Percentiles rank a stretch among this genome's conserved stretches.
Evolutionary conservation across 805 yeast genomes (phyloP).

Genomic region (Candida maris): DNA sequence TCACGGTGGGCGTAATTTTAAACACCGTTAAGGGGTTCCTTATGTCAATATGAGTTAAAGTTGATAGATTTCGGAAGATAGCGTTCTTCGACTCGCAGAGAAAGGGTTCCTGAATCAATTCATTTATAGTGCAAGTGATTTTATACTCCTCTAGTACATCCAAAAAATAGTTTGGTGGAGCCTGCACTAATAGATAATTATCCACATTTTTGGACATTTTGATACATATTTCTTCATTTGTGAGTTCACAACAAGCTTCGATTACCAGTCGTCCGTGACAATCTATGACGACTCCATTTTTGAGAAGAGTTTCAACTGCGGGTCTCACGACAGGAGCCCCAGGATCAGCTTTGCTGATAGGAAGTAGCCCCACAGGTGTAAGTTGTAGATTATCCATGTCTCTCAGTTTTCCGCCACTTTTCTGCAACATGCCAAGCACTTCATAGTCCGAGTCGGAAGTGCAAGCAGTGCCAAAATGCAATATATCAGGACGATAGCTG

Average conservation of each 20-base stretch:
- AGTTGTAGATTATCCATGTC: constrained; percentile 60
- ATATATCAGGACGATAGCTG: constrained; percentile 52
- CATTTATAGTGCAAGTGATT: background rate
- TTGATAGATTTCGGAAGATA: background rate
- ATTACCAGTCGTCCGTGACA: constrained; percentile 8
- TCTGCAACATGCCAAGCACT: constrained; percentile 50
- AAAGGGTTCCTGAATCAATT: background rate
- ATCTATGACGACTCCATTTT: constrained; percentile 9
- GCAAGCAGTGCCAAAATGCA: constrained; percentile 51
- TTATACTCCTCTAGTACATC: background rate
- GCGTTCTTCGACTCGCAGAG: background rate
- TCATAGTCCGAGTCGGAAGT: constrained; percentile 49
- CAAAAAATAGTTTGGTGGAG: constrained; percentile 1
- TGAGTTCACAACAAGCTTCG: constrained; percentile 2
- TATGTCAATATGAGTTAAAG: constrained; percentile 1
- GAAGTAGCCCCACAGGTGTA: constrained; percentile 61
- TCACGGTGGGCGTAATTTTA: constrained; percentile 13
- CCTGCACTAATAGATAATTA: constrained; percentile 10
- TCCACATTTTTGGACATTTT: constrained; percentile 6
- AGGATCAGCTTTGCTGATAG: constrained; percentile 24
- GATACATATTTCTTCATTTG: constrained; percentile 8
- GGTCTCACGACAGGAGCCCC: constrained; percentile 2
- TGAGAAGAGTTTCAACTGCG: constrained; percentile 6
- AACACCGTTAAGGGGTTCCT: constrained; percentile 3
- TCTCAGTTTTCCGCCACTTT: constrained; percentile 46